A percentile compares a stretch with the other conserved stretches of the same genome.
Conservation (phyloP, 2,329 filamentous ascomycete species). For the Apiospora phragmitis region DNA sequence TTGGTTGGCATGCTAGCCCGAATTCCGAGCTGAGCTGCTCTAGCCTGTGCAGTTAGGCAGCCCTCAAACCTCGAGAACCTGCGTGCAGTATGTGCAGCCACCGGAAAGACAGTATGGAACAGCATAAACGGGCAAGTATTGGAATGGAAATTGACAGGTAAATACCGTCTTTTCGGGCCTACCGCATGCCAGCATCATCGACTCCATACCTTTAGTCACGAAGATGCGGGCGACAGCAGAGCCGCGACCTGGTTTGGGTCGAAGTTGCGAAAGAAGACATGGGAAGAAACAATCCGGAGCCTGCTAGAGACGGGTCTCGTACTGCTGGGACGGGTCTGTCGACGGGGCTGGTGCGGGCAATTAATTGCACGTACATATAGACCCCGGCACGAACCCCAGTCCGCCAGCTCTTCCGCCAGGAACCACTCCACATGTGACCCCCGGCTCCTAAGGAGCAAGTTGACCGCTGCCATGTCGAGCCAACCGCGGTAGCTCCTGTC, state of each 20-base stretch:
- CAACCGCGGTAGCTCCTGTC: neutral
- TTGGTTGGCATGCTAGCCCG: no score
- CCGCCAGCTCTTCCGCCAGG: neutral
- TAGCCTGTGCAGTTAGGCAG: no score
- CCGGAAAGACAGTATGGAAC: no score
- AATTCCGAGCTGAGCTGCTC: no score
- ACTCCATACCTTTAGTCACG: neutral
- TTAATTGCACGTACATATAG: neutral
- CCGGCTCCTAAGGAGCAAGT: neutral
- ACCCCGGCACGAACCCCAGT: neutral
- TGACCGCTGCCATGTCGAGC: neutral
- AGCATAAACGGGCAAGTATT: no score
- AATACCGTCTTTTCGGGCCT: neutral
- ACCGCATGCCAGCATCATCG: neutral
- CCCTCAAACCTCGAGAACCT: no score
- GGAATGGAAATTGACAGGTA: neutral
- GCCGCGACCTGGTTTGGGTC: neutral
- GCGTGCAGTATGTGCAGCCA: no score
- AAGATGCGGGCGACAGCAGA: neutral
- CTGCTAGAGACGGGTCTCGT: neutral
- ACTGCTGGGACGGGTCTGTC: no score
- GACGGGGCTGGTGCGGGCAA: conserved; percentile 3
- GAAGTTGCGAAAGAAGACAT: neutral
- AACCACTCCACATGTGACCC: neutral
- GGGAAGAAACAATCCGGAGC: neutral